Evolutionary conservation across 257 asterid genomes (phyloP).

Genomic region (Marsdenia floribunda): DNA sequence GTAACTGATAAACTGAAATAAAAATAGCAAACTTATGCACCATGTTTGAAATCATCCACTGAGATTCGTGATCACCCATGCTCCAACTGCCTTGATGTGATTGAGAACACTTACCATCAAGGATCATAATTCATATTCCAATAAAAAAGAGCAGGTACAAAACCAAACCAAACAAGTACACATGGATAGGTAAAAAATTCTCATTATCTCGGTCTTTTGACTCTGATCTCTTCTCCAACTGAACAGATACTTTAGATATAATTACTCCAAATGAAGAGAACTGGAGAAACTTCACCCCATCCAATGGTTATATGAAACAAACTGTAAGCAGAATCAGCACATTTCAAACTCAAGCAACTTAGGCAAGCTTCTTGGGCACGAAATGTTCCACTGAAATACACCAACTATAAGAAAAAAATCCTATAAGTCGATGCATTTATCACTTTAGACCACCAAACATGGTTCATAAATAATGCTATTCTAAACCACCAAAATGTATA

Average conservation of each 20-base stretch:
- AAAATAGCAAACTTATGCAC: constrained; percentile 6
- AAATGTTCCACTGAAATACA: background rate
- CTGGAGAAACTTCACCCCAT: constrained; percentile 4
- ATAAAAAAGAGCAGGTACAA: constrained; percentile 19
- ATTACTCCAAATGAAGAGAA: background rate
- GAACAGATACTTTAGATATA: background rate
- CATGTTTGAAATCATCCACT: constrained; percentile 15
- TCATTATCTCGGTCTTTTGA: constrained; percentile 1
- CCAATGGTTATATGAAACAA: background rate
- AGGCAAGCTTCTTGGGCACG: background rate
- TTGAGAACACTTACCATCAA: constrained; percentile 15
- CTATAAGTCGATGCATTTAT: background rate
- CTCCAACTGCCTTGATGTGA: background rate
- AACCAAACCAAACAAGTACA: constrained; percentile 23
- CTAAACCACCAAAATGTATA: background rate
- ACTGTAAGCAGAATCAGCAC: constrained; percentile 1
- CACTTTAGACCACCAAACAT: constrained; percentile 7
- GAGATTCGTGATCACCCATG: background rate
- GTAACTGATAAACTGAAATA: constrained; percentile 23
- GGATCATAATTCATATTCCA: constrained; percentile 19
- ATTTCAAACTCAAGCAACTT: constrained; percentile 3
- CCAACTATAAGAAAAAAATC: constrained; percentile 5
- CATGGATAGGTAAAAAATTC: constrained; percentile 10
- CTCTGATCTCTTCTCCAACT: constrained; percentile 6
- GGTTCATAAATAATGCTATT: background rate